Evolutionary conservation across 768 basidiomycete genomes (phyloP).

Genomic region (Collybia mongolica): DNA sequence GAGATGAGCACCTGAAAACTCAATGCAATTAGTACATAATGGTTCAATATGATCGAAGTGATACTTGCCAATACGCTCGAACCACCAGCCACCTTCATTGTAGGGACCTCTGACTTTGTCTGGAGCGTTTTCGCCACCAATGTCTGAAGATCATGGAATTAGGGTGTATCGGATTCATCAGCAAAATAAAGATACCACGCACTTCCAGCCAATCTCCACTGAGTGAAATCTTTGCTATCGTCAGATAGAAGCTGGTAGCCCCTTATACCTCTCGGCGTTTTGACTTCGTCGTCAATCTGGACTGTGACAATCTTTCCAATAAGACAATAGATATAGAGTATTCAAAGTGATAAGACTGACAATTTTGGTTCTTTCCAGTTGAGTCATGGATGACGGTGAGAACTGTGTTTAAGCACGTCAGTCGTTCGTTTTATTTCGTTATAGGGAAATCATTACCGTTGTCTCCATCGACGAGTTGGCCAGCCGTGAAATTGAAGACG

Average conservation of each 20-base stretch:
- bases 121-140: slow-evolving; percentile 42
- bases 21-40: not conserved
- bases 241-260: slow-evolving; percentile 51
- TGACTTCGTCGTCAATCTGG: slow-evolving; percentile 38
- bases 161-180: not conserved
- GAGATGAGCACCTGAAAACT: slow-evolving; percentile 48
- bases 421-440: not conserved
- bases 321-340: not conserved
- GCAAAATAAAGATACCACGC: slow-evolving; percentile 8
- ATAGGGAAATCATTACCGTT: slow-evolving; percentile 17
- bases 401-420: slow-evolving; percentile 18
- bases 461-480: slow-evolving; percentile 24
- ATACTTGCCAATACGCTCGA: slow-evolving; percentile 44
- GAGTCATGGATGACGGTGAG: slow-evolving; percentile 34
- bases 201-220: slow-evolving; percentile 42
- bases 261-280: slow-evolving; percentile 64
- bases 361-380: slow-evolving; percentile 35
- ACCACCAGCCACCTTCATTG: slow-evolving; percentile 58
- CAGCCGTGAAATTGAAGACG: slow-evolving; percentile 29
- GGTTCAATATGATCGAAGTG: not conserved
- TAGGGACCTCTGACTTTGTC: slow-evolving; percentile 57
- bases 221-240: slow-evolving; percentile 26
- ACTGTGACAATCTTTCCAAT: slow-evolving; percentile 12
- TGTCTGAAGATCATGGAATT: slow-evolving; percentile 17
- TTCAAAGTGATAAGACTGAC: slow-evolving; percentile 14